These are phyloP conservation scores for Metarhizium guizhouense DNA, from an alignment of 2,329 filamentous ascomycete genomes.

Conservation along the genomic window DNA sequence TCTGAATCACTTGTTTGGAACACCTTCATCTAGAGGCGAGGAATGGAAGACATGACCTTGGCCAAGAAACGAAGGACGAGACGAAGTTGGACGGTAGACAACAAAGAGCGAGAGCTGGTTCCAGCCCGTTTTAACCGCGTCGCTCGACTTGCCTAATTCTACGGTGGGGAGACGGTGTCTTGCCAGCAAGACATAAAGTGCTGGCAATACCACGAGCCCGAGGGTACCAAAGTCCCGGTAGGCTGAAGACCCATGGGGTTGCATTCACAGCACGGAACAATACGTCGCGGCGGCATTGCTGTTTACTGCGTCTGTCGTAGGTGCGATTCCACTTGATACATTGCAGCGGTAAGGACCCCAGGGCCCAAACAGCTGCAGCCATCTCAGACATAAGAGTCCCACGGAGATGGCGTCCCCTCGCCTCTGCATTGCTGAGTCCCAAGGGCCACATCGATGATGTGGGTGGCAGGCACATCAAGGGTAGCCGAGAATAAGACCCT, in stretches of 20 bases:
- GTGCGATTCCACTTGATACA: not conserved
- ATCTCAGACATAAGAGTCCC: slow-evolving; percentile 1
- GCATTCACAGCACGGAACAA: not conserved
- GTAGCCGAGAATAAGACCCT: slow-evolving; percentile 3
- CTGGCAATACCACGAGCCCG: slow-evolving; percentile 1
- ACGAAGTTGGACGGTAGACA: not conserved
- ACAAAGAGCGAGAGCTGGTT: not conserved
- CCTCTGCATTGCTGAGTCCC: not conserved
- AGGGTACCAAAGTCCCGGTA: slow-evolving; percentile 2
- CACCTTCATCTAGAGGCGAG: slow-evolving; percentile 23
- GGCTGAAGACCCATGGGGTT: slow-evolving; percentile 1
- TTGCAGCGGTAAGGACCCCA: slow-evolving; percentile 1
- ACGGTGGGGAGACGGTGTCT: slow-evolving; percentile 10
- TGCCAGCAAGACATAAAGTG: slow-evolving; percentile 10
- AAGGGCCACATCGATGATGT: slow-evolving; percentile 6
- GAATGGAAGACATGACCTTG: slow-evolving; percentile 16
- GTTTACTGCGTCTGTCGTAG: not conserved
- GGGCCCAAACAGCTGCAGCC: not conserved
- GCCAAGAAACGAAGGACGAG: slow-evolving; percentile 2
- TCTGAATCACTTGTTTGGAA: slow-evolving; percentile 27
- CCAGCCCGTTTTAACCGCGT: slow-evolving; percentile 1
- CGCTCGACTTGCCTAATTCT: not conserved
- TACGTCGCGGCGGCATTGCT: not conserved
- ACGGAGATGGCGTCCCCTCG: not conserved
- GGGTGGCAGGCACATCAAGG: slow-evolving; percentile 1